These are phyloP conservation scores for Fragilariopsis cylindrus DNA, from an alignment of 108 stramenopile genomes.

Conservation along the genomic window DNA sequence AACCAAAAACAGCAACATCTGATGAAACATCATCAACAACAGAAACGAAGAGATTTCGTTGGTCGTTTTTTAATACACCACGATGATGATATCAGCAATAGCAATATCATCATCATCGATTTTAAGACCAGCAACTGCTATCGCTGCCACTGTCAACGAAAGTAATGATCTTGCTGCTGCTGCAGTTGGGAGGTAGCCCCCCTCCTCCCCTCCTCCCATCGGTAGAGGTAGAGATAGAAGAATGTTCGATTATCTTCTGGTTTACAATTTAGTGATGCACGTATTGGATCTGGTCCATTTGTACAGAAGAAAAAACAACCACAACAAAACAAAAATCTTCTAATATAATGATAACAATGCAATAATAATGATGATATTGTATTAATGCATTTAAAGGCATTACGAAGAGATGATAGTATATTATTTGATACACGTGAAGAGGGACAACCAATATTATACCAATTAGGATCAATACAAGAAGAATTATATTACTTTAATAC, in stretches of 20 bases:
- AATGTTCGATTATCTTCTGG: constrained; percentile 18
- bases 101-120: too few relatives aligned
- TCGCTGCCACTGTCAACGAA: too few relatives aligned
- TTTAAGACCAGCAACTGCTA: too few relatives aligned
- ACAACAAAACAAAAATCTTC: background rate
- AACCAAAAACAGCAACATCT: too few relatives aligned
- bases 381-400: constrained; percentile 24
- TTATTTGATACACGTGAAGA: constrained; percentile 21
- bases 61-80: too few relatives aligned
- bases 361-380: background rate
- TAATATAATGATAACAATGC: background rate
- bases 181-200: too few relatives aligned
- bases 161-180: too few relatives aligned
- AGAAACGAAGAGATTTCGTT: too few relatives aligned
- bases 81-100: too few relatives aligned
- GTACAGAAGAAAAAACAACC: background rate
- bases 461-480: constrained; percentile 10
- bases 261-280: constrained; percentile 22
- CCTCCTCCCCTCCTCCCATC: too few relatives aligned
- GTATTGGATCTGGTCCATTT: constrained; percentile 15
- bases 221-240: background rate
- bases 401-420: constrained; percentile 19
- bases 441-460: constrained; percentile 3
- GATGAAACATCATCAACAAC: too few relatives aligned
- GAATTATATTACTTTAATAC: background rate